phyloP scores from a whole-genome alignment of 495 filamentous ascomycete genomes.

The Tuber indicum region DNA sequence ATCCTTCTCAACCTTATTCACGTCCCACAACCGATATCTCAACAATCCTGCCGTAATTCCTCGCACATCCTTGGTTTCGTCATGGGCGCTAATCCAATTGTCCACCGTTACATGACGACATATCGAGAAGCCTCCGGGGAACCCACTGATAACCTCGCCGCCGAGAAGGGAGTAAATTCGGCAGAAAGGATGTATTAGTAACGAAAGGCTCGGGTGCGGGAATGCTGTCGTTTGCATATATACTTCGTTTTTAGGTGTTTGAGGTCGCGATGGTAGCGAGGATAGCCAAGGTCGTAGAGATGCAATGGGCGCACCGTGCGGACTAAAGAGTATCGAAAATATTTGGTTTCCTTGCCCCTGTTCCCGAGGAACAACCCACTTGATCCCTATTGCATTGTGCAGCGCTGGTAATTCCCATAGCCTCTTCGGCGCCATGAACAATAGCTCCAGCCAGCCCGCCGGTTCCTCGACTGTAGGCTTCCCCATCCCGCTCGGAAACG shows the following conservation, averaged over 20 bases:
- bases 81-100: conserved; percentile 21
- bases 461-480: conserved; percentile 48
- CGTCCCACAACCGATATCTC: conserved; percentile 11
- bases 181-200: conserved; percentile 25
- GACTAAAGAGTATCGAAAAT: conserved; percentile 18
- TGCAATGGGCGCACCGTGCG: conserved; percentile 21
- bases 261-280: conserved; percentile 8
- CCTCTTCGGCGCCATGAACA: conserved; percentile 55
- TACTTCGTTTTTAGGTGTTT: background rate
- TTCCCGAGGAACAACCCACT: conserved; percentile 17
- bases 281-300: conserved; percentile 17
- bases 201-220: conserved; percentile 1
- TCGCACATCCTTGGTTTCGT: conserved; percentile 19
- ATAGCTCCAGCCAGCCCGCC: conserved; percentile 55
- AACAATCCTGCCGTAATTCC: conserved; percentile 18
- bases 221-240: background rate
- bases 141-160: conserved; percentile 21
- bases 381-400: conserved; percentile 64
- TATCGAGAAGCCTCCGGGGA: conserved; percentile 18
- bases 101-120: conserved; percentile 17
- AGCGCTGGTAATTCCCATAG: conserved; percentile 53
- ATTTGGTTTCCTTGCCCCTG: background rate
- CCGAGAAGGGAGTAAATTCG: conserved; percentile 22
- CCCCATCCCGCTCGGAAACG: conserved; percentile 39
- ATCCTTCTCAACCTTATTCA: conserved; percentile 15